These are phyloP conservation scores for Coemansia sp. DNA, from an alignment of 192 early-diverging fungal species.

Conservation along the genomic window DNA sequence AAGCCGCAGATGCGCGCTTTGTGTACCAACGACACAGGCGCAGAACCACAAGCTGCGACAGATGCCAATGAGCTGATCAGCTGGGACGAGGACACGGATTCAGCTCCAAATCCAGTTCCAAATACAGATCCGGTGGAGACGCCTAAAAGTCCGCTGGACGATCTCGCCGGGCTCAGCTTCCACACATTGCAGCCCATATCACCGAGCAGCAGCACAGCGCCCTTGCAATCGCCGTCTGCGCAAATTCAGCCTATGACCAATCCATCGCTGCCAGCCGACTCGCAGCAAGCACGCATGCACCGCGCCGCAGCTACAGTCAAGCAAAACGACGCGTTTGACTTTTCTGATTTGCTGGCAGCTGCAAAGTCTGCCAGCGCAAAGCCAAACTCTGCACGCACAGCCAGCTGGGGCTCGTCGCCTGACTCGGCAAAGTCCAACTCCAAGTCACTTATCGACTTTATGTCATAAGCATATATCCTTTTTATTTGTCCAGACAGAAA, in stretches of 20 bases:
- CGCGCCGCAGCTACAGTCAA: slow-evolving; percentile 9
- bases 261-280: slow-evolving; percentile 42
- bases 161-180: slow-evolving; percentile 43
- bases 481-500: neutral
- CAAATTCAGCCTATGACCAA: slow-evolving; percentile 43
- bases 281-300: slow-evolving; percentile 34
- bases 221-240: neutral
- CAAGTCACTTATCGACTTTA: slow-evolving; percentile 37
- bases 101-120: neutral
- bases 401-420: slow-evolving; percentile 46
- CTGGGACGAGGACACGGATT: slow-evolving; percentile 20
- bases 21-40: neutral
- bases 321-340: slow-evolving; percentile 50
- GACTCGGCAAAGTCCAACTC: slow-evolving; percentile 15
- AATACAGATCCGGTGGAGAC: neutral
- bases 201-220: neutral
- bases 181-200: slow-evolving; percentile 1
- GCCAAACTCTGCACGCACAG: slow-evolving; percentile 28
- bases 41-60: neutral
- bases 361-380: slow-evolving; percentile 28
- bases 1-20: slow-evolving; percentile 17
- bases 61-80: slow-evolving; percentile 25
- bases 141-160: slow-evolving; percentile 28
- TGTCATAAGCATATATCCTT: slow-evolving; percentile 14
- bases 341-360: slow-evolving; percentile 42